A percentile compares a stretch with the other conserved stretches of the same genome.
These are phyloP conservation scores for Lachnellula subtilissima DNA, from an alignment of 2,329 filamentous ascomycete species.

Conservation along the genomic window DNA sequence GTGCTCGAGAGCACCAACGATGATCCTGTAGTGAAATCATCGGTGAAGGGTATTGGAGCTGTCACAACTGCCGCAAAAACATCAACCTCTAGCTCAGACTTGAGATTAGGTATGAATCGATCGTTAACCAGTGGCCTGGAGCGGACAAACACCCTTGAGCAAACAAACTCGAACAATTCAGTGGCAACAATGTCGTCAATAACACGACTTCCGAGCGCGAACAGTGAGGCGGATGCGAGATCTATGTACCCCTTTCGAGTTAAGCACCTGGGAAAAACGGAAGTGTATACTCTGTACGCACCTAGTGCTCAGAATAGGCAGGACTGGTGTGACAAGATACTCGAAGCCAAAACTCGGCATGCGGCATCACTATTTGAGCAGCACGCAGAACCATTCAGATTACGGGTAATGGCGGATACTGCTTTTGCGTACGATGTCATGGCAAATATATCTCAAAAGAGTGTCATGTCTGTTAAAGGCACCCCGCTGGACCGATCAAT, in stretches of 20 bases:
- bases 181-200: slow-evolving; percentile 45
- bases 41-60: slow-evolving; percentile 52
- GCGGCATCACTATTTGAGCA: slow-evolving; percentile 84
- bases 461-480: slow-evolving; percentile 73
- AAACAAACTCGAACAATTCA: slow-evolving; percentile 64
- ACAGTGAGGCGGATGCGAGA: slow-evolving; percentile 40
- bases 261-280: slow-evolving; percentile 84
- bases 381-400: slow-evolving; percentile 90
- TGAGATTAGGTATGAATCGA: slow-evolving; percentile 43
- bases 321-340: slow-evolving; percentile 91
- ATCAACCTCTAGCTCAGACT: slow-evolving; percentile 54
- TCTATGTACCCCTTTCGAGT: slow-evolving; percentile 86
- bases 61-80: slow-evolving; percentile 56
- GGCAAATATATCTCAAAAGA: slow-evolving; percentile 54
- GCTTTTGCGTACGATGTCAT: slow-evolving; percentile 76
- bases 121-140: slow-evolving; percentile 33
- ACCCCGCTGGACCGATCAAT: slow-evolving; percentile 92
- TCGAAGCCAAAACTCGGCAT: slow-evolving; percentile 90
- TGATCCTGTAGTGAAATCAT: slow-evolving; percentile 77
- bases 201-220: slow-evolving; percentile 42
- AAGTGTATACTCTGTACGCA: slow-evolving; percentile 88
- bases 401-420: slow-evolving; percentile 87
- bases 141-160: slow-evolving; percentile 57
- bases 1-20: slow-evolving; percentile 91
- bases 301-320: slow-evolving; percentile 67